Percentiles rank a stretch among this genome's conserved stretches.
phyloP scores from a whole-genome alignment of 169 alveolate species.

The Haemoproteus tartakovskyi region DNA sequence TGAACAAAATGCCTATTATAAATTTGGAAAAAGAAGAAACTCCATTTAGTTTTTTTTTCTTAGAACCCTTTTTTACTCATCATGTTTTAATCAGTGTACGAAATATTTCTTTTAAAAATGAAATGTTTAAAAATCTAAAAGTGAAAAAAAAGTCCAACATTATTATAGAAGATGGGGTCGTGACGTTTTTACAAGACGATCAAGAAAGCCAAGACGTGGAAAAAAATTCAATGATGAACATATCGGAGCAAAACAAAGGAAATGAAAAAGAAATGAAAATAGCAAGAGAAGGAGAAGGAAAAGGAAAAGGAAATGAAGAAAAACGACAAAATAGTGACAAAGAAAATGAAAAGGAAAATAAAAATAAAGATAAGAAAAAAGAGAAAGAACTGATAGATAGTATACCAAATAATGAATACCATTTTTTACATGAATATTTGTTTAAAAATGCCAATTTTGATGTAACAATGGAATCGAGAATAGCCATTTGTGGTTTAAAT shows the following conservation, averaged over 20 bases:
- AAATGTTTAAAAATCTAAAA: conserved; percentile 47
- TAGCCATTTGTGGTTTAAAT: conserved; percentile 96
- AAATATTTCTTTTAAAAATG: conserved; percentile 67
- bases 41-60: conserved; percentile 89
- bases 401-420: too few relatives aligned
- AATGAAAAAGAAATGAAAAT: too few relatives aligned
- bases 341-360: conserved; percentile 3
- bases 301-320: conserved; percentile 3
- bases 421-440: conserved; percentile 67
- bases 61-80: conserved; percentile 87
- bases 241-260: too few relatives aligned
- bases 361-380: too few relatives aligned
- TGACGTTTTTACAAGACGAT: too few relatives aligned
- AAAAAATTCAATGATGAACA: too few relatives aligned
- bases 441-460: conserved; percentile 68
- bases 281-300: too few relatives aligned
- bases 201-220: too few relatives aligned
- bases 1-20: conserved; percentile 90
- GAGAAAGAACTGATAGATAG: too few relatives aligned
- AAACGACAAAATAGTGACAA: background rate
- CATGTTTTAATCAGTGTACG: conserved; percentile 81
- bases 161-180: conserved; percentile 32
- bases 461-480: conserved; percentile 83
- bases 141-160: conserved; percentile 28
- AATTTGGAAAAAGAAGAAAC: conserved; percentile 95